A percentile compares a stretch with the other conserved stretches of the same genome.
These are phyloP conservation scores for Eutrema yunnanense DNA, from an alignment of 345 rosid genomes.

Conservation along the genomic window DNA sequence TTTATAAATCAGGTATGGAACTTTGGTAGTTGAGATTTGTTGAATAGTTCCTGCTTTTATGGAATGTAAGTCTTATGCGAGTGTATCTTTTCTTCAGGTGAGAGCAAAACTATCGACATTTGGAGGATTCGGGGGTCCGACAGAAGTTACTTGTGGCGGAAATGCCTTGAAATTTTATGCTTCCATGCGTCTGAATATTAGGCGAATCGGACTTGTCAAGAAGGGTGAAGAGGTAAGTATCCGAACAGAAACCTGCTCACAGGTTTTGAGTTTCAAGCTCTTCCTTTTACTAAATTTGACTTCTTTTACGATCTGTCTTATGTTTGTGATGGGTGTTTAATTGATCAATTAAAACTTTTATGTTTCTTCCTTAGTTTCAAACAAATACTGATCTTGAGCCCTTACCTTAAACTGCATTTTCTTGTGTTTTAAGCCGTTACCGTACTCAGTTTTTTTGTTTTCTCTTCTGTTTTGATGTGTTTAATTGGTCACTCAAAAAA, in stretches of 20 bases:
- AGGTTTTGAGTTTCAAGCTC: not conserved
- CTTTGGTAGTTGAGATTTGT: not conserved
- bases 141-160: constrained; percentile 97
- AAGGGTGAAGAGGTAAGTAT: constrained; percentile 80
- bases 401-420: too few relatives aligned
- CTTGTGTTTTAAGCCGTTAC: not conserved
- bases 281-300: not conserved
- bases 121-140: constrained; percentile 90
- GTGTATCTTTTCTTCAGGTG: constrained; percentile 39
- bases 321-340: not conserved
- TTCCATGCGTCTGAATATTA: constrained; percentile 78
- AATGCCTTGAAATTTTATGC: constrained; percentile 98
- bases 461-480: not conserved
- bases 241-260: not conserved
- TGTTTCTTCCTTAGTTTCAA: not conserved
- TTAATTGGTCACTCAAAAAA: not conserved
- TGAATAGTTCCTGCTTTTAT: not conserved
- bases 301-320: not conserved
- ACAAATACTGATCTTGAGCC: too few relatives aligned
- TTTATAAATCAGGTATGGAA: constrained; percentile 75
- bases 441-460: not conserved
- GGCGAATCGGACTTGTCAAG: constrained; percentile 66
- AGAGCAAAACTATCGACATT: constrained; percentile 87
- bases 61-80: not conserved
- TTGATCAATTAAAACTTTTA: not conserved